These are phyloP conservation scores for Waitea zeae DNA, from an alignment of 1,284 basidiomycete genomes.

Conservation along the genomic window DNA sequence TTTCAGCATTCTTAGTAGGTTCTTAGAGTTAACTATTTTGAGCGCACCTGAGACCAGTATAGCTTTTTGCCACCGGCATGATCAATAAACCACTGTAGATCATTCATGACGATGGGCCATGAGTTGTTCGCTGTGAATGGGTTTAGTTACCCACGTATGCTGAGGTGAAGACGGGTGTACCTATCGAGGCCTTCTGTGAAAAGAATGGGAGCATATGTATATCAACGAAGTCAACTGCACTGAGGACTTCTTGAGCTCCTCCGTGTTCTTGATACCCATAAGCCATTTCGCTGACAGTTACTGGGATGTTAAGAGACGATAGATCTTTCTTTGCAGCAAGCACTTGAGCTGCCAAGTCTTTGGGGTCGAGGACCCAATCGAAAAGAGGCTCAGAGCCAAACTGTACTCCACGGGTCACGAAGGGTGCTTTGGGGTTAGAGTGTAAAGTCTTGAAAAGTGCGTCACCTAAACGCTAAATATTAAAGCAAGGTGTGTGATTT, in stretches of 20 bases:
- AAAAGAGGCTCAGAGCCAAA: constrained; percentile 66
- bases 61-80: constrained; percentile 54
- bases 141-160: not conserved
- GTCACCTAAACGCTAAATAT: too few species aligned
- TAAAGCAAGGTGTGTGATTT: too few species aligned
- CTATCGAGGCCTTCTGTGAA: constrained; percentile 35
- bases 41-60: constrained; percentile 40
- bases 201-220: constrained; percentile 68
- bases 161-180: constrained; percentile 13
- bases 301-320: constrained; percentile 36
- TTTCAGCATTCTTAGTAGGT: constrained; percentile 1
- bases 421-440: constrained; percentile 46
- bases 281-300: constrained; percentile 39
- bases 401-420: constrained; percentile 47
- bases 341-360: constrained; percentile 39
- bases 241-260: constrained; percentile 38
- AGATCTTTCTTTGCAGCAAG: constrained; percentile 29
- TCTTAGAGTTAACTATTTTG: not conserved
- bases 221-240: constrained; percentile 49
- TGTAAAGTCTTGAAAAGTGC: constrained; percentile 36
- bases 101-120: constrained; percentile 41
- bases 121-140: constrained; percentile 25
- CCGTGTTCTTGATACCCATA: constrained; percentile 32
- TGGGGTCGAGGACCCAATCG: constrained; percentile 35
- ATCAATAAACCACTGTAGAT: constrained; percentile 45